Base-by-base conservation (phyloP, 2,329 filamentous ascomycete genomes). In the Aspergillus brasiliensis region DNA sequence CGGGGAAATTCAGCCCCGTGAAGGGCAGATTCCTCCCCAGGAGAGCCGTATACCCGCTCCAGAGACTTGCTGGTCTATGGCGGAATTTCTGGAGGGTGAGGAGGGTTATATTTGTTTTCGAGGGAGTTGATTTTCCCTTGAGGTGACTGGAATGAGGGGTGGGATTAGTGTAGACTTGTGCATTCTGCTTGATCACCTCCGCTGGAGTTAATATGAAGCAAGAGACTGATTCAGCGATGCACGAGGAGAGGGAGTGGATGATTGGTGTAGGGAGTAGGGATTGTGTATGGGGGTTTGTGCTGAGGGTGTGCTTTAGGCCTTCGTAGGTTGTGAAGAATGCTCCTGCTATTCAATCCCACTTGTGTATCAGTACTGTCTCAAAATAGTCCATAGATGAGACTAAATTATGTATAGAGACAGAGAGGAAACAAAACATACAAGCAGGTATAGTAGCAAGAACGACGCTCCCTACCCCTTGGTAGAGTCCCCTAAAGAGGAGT, bases 281-380 rank as follows among this genome's bases (percentile, higher is more conserved):
- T 72, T 5, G 70, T 83, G 61, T 69, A 75, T 1, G 37, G 42
- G 5, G 31, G 51, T 34, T 17, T n/a, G 3, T 82, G 15, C 82
- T 81, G 1, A 96, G 81, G 2, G 85, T 75, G 3, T 80, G 77
- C 75, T 96, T 96, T 19, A 88, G 82, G 48, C 83, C 86, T 77
- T 97, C 92, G 75, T 97, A 97, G 1, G 91, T 93, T 2, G 90
- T 92, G 77, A 97, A 97, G 80, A 97, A 97, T 10, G 91, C 83
- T 61, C 91, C 92, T 54, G 92, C 90, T 90, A 31, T 58, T 38
- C 15, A 3, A 17, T n/a, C 8, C 11, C 5, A 5, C 1, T 31
- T 7, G n/a, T 8, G 10, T 48, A 40, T 15, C n/a, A n/a, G n/a
- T n/a, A n/a, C n/a, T n/a, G n/a, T n/a, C n/a, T n/a, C n/a, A n/a